phyloP scores from a whole-genome alignment of 768 basidiomycete genomes.

The Serendipita sp. region DNA sequence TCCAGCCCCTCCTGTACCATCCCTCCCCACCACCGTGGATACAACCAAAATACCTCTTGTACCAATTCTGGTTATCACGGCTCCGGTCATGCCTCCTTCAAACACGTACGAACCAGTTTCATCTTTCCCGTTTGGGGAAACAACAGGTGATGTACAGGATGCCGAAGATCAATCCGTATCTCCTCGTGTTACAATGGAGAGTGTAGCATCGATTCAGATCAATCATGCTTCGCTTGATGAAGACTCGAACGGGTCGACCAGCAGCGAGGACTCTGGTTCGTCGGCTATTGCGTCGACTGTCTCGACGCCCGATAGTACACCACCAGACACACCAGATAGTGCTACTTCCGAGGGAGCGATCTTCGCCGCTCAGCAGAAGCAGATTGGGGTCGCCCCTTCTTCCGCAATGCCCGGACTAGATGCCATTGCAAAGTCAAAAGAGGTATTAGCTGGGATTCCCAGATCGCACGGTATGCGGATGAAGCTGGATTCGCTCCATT shows the following conservation, averaged over 20 bases:
- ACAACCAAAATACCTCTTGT: background rate
- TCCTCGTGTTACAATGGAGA: background rate
- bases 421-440: too few species aligned
- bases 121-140: background rate
- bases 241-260: background rate
- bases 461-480: too few species aligned
- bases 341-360: background rate
- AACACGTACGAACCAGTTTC: background rate
- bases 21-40: background rate
- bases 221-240: background rate
- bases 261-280: background rate
- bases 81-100: background rate
- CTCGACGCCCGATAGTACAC: background rate
- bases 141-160: background rate
- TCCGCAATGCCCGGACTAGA: too few species aligned
- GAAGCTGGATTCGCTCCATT: too few species aligned
- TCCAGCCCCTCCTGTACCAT: background rate
- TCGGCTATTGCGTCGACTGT: background rate
- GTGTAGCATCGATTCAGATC: background rate
- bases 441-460: too few species aligned
- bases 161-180: background rate
- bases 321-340: background rate
- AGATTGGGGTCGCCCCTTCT: too few species aligned
- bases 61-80: background rate
- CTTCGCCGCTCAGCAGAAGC: background rate